A percentile compares a stretch with the other conserved stretches of the same genome.
Evolutionary conservation across 1,284 basidiomycete genomes (phyloP).

Genomic region (Porodaedalea pini): DNA sequence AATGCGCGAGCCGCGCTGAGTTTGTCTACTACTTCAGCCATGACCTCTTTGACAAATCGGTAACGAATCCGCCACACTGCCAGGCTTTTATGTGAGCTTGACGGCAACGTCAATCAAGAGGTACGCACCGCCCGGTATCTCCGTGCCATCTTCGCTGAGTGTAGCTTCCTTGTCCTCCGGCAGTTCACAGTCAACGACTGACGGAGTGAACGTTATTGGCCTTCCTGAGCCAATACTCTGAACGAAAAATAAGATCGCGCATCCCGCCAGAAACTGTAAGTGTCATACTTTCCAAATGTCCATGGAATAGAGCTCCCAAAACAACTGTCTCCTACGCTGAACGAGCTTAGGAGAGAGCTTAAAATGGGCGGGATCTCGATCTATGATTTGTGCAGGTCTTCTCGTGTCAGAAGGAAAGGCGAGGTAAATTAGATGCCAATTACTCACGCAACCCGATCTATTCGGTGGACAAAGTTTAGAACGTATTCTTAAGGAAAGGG

Average conservation of each 20-base stretch:
- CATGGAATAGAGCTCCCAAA: slow-evolving; percentile 15
- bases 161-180: slow-evolving; percentile 12
- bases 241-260: not conserved
- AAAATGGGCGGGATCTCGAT: slow-evolving; percentile 17
- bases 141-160: slow-evolving; percentile 10
- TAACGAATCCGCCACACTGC: not conserved
- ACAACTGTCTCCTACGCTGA: slow-evolving; percentile 9
- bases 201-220: slow-evolving; percentile 8
- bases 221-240: slow-evolving; percentile 14
- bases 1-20: slow-evolving; percentile 9
- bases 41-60: not conserved
- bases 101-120: not conserved
- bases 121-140: slow-evolving; percentile 8
- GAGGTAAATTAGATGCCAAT: too few species aligned
- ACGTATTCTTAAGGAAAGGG: not conserved
- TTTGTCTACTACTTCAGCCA: slow-evolving; percentile 4
- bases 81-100: not conserved
- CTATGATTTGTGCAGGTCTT: not conserved
- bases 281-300: slow-evolving; percentile 10
- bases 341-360: slow-evolving; percentile 5
- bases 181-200: slow-evolving; percentile 16
- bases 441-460: slow-evolving; percentile 19
- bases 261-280: not conserved
- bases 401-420: not conserved
- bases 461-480: not conserved